Evolutionary conservation across 2,329 filamentous ascomycete genomes (phyloP), one percentile per base, ranked within the genome.

Genomic region (Cordyceps militaris): DNA sequence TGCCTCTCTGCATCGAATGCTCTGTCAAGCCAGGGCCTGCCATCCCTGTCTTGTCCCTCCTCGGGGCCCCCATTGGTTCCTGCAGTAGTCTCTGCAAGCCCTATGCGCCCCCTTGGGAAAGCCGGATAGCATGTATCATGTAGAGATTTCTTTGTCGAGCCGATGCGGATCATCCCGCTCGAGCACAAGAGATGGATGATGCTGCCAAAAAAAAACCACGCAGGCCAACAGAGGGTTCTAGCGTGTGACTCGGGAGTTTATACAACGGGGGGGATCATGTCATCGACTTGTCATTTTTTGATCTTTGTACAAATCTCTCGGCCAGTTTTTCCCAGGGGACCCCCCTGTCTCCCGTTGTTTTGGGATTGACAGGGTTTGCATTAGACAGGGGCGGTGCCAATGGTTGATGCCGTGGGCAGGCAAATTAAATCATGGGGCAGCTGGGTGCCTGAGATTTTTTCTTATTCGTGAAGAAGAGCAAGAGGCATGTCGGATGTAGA

Each of bases 41-140:
- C n/a, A n/a, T n/a, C n/a, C n/a, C n/a, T n/a, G n/a, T n/a, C n/a
- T n/a, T n/a, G n/a, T n/a, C n/a, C n/a, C n/a, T n/a, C n/a, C n/a
- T n/a, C n/a, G n/a, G n/a, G n/a, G n/a, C n/a, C 32, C 53, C 43
- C 53, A 56, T 40, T 48, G 53, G 53, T 56, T 48, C 53, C 53
- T 56, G 53, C 53, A 56, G 53, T 56, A 56, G 53, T 21, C 19
- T 40, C 13, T 47, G 50, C 50, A 43, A 40, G 50, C 30, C 38
- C n/a, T 40, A 21, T 5, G 38, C 16, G n/a, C 1, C 1, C 8
- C 34, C 13, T 32, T 13, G 34, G 34, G 34, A n/a, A n/a, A n/a
- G n/a, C n/a, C n/a, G n/a, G n/a, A n/a, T n/a, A n/a, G n/a, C n/a
- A n/a, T n/a, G n/a, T n/a, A n/a, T n/a, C n/a, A n/a, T n/a, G n/a